A percentile compares a stretch with the other conserved stretches of the same genome.
phyloP scores from a whole-genome alignment of 768 basidiomycete genomes.

The Hydnomerulius pinastri region DNA sequence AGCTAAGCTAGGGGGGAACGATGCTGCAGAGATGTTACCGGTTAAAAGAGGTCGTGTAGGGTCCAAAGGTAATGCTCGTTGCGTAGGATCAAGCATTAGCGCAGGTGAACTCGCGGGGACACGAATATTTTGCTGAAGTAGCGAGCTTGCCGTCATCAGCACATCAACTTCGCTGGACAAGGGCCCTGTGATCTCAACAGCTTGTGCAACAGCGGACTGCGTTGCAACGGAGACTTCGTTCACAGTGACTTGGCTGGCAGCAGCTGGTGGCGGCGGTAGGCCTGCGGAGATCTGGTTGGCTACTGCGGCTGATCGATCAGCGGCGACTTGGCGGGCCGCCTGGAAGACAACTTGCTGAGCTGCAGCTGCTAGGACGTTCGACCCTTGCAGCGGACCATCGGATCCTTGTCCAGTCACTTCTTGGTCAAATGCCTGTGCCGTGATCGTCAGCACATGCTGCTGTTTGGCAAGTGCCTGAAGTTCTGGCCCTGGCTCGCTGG shows the following conservation, averaged over 20 bases:
- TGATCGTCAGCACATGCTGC: conserved; percentile 71
- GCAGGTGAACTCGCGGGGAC: conserved; percentile 27
- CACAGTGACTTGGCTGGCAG: conserved; percentile 49
- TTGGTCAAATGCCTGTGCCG: conserved; percentile 75
- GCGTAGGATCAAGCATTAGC: conserved; percentile 27
- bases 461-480: conserved; percentile 76
- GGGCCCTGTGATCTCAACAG: conserved; percentile 75
- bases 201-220: conserved; percentile 79
- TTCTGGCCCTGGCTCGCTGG: conserved; percentile 47
- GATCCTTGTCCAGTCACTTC: conserved; percentile 58
- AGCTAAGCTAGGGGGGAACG: conserved; percentile 27
- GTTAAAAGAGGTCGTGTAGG: conserved; percentile 38
- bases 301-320: conserved; percentile 49
- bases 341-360: conserved; percentile 82
- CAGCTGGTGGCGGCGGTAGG: conserved; percentile 31
- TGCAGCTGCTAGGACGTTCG: conserved; percentile 65
- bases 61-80: conserved; percentile 28
- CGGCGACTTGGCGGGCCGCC: conserved; percentile 63
- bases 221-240: conserved; percentile 62
- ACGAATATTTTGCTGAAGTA: conserved; percentile 48
- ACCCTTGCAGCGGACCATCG: conserved; percentile 48
- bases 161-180: conserved; percentile 80
- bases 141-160: conserved; percentile 64
- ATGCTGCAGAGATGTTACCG: conserved; percentile 26
- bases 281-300: conserved; percentile 43